Conservation (phyloP, 257 asterid species). For the Nicotiana attenuata region DNA sequence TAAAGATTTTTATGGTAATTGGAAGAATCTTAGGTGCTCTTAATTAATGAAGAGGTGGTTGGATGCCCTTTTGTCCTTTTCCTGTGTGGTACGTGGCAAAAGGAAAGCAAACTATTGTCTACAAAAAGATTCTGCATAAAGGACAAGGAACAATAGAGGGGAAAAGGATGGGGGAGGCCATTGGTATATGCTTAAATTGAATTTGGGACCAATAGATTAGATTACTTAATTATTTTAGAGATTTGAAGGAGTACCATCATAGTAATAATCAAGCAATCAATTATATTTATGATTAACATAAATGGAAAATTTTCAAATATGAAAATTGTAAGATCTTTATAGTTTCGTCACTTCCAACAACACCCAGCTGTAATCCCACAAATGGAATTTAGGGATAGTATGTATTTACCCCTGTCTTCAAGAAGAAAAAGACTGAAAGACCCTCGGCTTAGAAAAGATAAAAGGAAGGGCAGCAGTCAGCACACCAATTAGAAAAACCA, state of each 20-base stretch:
- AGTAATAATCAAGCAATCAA: neutral
- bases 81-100: neutral
- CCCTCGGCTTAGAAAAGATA: too few species aligned
- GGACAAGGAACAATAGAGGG: neutral
- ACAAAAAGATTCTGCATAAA: neutral
- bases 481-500: too few species aligned
- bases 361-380: too few species aligned
- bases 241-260: neutral
- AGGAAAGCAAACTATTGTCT: neutral
- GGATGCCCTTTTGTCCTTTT: neutral
- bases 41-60: neutral
- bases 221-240: neutral
- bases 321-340: neutral
- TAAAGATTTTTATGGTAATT: neutral
- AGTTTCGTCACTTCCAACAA: too few species aligned
- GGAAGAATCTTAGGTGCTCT: neutral
- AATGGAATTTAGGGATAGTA: too few species aligned
- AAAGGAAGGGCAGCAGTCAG: too few species aligned
- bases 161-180: neutral
- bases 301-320: neutral
- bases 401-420: too few species aligned
- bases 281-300: neutral
- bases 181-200: neutral
- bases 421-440: too few species aligned
- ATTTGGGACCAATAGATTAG: neutral